phyloP scores from a whole-genome alignment of 1,284 basidiomycete species.

The Cutaneotrichosporon curvatum region DNA sequence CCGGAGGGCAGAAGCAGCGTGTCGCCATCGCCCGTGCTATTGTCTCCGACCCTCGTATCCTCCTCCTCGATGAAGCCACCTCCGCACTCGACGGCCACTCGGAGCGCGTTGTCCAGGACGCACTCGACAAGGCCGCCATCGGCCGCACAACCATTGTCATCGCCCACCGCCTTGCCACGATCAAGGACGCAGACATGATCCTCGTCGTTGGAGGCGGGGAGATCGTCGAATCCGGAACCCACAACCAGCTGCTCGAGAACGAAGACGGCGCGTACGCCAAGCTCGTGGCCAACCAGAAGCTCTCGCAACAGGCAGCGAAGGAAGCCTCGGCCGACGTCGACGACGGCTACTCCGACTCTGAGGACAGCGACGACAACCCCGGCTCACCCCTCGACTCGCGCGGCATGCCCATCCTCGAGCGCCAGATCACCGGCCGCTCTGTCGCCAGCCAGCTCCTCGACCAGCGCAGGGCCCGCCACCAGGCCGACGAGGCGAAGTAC shows the following conservation, averaged over 20 bases:
- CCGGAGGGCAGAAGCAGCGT: constrained; percentile 90
- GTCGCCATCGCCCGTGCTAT: constrained; percentile 87
- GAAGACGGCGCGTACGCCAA: constrained; percentile 52
- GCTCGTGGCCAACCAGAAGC: constrained; percentile 35
- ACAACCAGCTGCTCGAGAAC: constrained; percentile 62
- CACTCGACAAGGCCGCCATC: constrained; percentile 79
- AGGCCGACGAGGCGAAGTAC: constrained; percentile 4
- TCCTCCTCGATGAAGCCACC: constrained; percentile 57
- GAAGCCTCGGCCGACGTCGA: neutral
- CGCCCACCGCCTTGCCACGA: constrained; percentile 49
- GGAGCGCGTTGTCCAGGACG: constrained; percentile 90
- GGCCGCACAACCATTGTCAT: constrained; percentile 51
- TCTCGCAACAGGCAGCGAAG: constrained; percentile 16
- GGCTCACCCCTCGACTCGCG: constrained; percentile 9
- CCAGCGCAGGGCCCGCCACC: constrained; percentile 4
- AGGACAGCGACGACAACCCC: constrained; percentile 4
- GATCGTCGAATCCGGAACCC: constrained; percentile 76
- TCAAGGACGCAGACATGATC: constrained; percentile 58
- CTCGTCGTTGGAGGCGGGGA: constrained; percentile 79
- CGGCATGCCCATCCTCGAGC: constrained; percentile 2
- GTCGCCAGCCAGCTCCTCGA: constrained; percentile 13
- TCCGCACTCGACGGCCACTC: constrained; percentile 80
- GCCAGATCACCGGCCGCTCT: constrained; percentile 13
- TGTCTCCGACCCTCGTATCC: constrained; percentile 67
- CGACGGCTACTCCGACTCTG: constrained; percentile 3